Percentiles rank a stretch among this genome's conserved stretches.
Conservation (phyloP, 2,329 filamentous ascomycete species). For the Cordyceps tenuipes region DNA sequence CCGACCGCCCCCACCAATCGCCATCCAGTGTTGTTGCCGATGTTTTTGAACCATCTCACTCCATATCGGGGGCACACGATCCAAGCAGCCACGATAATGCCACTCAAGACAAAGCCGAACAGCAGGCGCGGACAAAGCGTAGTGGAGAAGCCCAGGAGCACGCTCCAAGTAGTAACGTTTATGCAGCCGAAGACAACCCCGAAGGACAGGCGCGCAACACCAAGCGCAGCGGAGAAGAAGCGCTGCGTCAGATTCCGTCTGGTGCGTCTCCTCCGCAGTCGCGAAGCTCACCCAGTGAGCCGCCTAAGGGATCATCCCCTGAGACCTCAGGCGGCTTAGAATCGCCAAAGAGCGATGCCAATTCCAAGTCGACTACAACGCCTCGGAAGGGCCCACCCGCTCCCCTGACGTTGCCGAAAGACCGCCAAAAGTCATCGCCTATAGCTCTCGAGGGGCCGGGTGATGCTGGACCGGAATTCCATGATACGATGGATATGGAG, state of each 20-base stretch:
- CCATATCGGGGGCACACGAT: slow-evolving; percentile 31
- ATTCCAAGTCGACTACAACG: slow-evolving; percentile 36
- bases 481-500: slow-evolving; percentile 64
- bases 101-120: slow-evolving; percentile 31
- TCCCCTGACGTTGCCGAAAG: slow-evolving; percentile 58
- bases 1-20: slow-evolving; percentile 36
- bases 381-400: slow-evolving; percentile 76
- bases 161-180: slow-evolving; percentile 47
- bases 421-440: slow-evolving; percentile 17
- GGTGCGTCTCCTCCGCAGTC: slow-evolving; percentile 47
- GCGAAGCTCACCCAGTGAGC: slow-evolving; percentile 43
- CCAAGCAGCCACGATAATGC: too few species aligned
- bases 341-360: slow-evolving; percentile 33
- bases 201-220: slow-evolving; percentile 36
- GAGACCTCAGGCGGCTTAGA: slow-evolving; percentile 34
- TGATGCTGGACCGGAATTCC: slow-evolving; percentile 73
- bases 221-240: slow-evolving; percentile 32
- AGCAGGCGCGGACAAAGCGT: too few species aligned
- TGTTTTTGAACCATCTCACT: slow-evolving; percentile 46
- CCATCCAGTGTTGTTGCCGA: slow-evolving; percentile 37
- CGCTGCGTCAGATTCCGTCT: slow-evolving; percentile 39
- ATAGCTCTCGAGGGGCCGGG: slow-evolving; percentile 40
- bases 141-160: slow-evolving; percentile 39
- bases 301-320: slow-evolving; percentile 46
- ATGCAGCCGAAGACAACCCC: slow-evolving; percentile 42